phyloP scores from a whole-genome alignment of 2,329 filamentous ascomycete genomes.

The Arthrobotrys conoides region DNA sequence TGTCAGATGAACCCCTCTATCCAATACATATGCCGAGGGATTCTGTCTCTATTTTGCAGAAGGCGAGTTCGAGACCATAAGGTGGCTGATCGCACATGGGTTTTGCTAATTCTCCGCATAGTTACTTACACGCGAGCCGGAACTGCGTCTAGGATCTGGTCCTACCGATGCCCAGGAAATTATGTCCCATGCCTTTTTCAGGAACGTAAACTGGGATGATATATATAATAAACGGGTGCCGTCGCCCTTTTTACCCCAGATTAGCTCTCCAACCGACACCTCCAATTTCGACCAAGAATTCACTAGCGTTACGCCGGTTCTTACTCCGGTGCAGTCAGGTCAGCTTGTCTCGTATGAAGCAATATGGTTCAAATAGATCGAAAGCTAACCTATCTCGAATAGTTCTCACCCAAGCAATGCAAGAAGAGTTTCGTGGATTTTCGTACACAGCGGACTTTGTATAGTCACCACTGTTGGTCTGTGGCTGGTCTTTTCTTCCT shows the following conservation, averaged over 20 bases:
- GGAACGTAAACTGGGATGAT: slow-evolving; percentile 98
- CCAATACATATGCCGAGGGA: slow-evolving; percentile 99
- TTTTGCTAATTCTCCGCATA: slow-evolving; percentile 44
- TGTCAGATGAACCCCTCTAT: slow-evolving; percentile 96
- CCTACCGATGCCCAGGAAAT: slow-evolving; percentile 98
- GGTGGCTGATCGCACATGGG: neutral
- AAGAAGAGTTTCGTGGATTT: slow-evolving; percentile 99
- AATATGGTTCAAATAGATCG: neutral
- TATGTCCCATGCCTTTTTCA: slow-evolving; percentile 98
- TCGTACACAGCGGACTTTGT: slow-evolving; percentile 96
- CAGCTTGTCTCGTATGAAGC: slow-evolving; percentile 68
- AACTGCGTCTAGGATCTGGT: slow-evolving; percentile 90
- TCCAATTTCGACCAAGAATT: slow-evolving; percentile 99
- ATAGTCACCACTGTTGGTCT: slow-evolving; percentile 67
- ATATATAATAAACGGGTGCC: slow-evolving; percentile 94
- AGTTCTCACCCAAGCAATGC: slow-evolving; percentile 98
- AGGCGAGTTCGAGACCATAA: slow-evolving; percentile 67
- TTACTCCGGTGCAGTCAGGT: slow-evolving; percentile 98
- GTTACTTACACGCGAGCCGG: slow-evolving; percentile 93
- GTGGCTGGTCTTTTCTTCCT: slow-evolving; percentile 30
- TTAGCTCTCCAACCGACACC: slow-evolving; percentile 95
- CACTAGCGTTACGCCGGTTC: slow-evolving; percentile 95
- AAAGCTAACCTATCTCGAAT: slow-evolving; percentile 61
- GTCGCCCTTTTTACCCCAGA: slow-evolving; percentile 89
- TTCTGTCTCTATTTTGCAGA: slow-evolving; percentile 96